Base-by-base conservation (phyloP, 1,284 basidiomycete genomes). In the Pseudozyma hubeiensis region DNA sequence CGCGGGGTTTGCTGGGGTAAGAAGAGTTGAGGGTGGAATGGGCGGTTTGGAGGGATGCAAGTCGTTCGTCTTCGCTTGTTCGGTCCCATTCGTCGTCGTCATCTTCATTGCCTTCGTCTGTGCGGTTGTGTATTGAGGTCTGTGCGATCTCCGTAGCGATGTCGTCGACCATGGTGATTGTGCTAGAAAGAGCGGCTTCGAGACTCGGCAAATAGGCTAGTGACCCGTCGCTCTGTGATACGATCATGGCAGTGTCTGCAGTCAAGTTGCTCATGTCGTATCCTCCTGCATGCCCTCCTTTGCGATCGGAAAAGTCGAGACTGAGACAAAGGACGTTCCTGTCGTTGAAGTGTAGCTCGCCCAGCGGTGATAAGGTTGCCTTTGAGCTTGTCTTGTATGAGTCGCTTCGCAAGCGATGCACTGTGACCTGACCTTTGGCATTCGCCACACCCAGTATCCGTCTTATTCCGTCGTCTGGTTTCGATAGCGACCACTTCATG, bases 161-260 rank as follows among this genome's bases (percentile, higher is more conserved):
- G 5, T 54, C 48, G 35, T 56, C 52, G 14, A 45, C 35, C 34
- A 47, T 7, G 34, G 51, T 10, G 24, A 17, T 17, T 14, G 40
- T 39, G 39, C 39, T 45, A n/a, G 58, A 53, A 0, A 70, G 53
- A 0, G 54, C 62, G 1, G 43, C 34, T 29, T 70, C 60, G 9
- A 71, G 30, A 11, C 73, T 74, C 0, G 80, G 79, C 33, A 83
- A 58, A 34, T 73, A 77, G 2, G 77, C 80, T 0, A 84, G 64
- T 29, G 69, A 77, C 4, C 82, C 81, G 39, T 83, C 78, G 59
- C 81, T 83, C 49, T 83, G 82, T n/a, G 78, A 81, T 9, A 81
- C 75, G 13, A 82, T 75, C 17, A 79, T 35, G 10, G 66, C 50
- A 1, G 77, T 74, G 19, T 71, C 74, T 3, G 11, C 9, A 4